Evolutionary conservation across 225 moss, liverwort and hornwort species (phyloP), one percentile per base, ranked within the genome.

Genomic region (Climacium dendroides): DNA sequence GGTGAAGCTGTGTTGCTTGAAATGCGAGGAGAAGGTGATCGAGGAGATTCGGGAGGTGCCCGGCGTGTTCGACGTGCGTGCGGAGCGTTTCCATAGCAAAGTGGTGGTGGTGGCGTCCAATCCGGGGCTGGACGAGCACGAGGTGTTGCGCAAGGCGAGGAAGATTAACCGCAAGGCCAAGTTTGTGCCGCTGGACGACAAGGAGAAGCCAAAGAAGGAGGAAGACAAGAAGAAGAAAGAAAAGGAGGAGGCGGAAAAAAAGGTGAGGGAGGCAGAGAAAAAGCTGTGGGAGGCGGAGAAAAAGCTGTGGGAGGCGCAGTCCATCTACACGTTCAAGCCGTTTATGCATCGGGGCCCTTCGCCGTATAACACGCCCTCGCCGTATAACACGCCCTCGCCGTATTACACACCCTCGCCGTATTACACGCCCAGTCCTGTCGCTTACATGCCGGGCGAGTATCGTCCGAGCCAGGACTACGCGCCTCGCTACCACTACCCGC

Each of bases 11-110:
- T 93, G 93, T 7, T 93, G 93, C 85, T 9, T 6, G 23, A 90
- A 88, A 63, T 93, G 91, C 60, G 85, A 90, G 87, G 91, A 93
- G 89, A 90, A 89, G 77, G 80, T 90, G 85, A 83, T 85, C 19
- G 90, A 93, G 66, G 93, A 91, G 83, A 90, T 93, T 39, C 83
- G 53, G 2, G 93, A 87, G 24, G 90, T 93, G 26, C 30, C 13
- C 4, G 91, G 88, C 6, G 91, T 91, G 69, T 90, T 91, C n/a
- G 91, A 91, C 72, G 93, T 93, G 53, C 58, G 85, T 6, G 87
- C 87, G 8, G 90, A 90, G 85, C 25, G 90, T 25, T 2, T 71
- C 7, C 10, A 37, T 24, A 61, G 62, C 48, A 90, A 91, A 64
- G 93, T 93, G 85, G 91, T 89, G 16, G 93, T 93, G 87, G 90